Evolutionary conservation across 2,329 filamentous ascomycete genomes (phyloP), one percentile per base, ranked within the genome.

Genomic region (Cordyceps cicadae): DNA sequence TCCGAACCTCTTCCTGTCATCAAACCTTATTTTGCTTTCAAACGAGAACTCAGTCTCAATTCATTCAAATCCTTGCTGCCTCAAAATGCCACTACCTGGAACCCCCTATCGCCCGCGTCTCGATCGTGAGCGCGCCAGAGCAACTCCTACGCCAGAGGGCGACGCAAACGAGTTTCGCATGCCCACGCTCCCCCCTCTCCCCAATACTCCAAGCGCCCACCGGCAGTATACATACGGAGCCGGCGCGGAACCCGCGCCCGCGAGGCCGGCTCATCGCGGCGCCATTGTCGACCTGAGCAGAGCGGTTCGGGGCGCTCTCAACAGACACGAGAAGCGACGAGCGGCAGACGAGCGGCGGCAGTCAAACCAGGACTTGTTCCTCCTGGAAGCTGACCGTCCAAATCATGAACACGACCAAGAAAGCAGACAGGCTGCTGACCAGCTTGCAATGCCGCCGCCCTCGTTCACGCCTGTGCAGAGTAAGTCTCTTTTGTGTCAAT

Each of bases 141-240:
- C 15, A 19, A 26, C 54, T 63, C 39, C 19, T 64, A 48, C 46
- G 54, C 21, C 59, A 53, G 32, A 52, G 54, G 45, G 37, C 8
- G 17, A 29, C 6, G 54, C 54, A 26, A 49, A 26, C 6, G 21
- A 41, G 24, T 66, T 71, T 54, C 62, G 64, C 41, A 69, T 66
- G 29, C 69, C 69, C 39, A 66, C 68, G 6, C 57, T 70, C 12
- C 69, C 68, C 0, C 19, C 54, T 4, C 61, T 72, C 5, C 51
- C 62, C 41, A 73, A 70, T 3, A 74, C 74, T 0, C 72, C 74
- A 5, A 74, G 71, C 50, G 68, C 71, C 12, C 67, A 72, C 34
- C 67, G 73, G 45, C 72, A 75, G 62, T 75, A 75, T 60, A 69
- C 72, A 1, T 76, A 76, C 64, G 74, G 74, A 39, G 71, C 74